These are phyloP conservation scores for Epichloe brachyelytri DNA, from an alignment of 2,329 filamentous ascomycete genomes.

Conservation along the genomic window DNA sequence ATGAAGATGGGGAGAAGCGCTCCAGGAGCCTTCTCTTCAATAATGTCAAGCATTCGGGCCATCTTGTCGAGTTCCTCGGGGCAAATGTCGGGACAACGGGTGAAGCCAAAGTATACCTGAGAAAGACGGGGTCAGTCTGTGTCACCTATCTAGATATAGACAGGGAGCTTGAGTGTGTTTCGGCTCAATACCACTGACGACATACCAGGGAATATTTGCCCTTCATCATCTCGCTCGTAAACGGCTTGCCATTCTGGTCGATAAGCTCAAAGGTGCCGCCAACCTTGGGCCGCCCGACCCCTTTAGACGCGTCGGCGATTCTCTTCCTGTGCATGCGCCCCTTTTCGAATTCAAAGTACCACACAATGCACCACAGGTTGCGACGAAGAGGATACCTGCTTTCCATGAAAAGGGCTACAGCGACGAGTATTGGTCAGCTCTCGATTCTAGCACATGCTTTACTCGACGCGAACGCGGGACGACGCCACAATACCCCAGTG, in stretches of 20 bases:
- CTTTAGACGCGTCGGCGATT: slow-evolving; percentile 84
- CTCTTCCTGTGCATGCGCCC: slow-evolving; percentile 77
- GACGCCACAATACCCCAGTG: slow-evolving; percentile 33
- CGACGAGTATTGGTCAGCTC: slow-evolving; percentile 13
- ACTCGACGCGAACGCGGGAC: not conserved
- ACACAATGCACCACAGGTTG: slow-evolving; percentile 62
- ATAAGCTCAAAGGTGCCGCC: slow-evolving; percentile 74
- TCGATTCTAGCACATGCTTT: not conserved
- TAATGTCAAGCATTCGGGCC: slow-evolving; percentile 80
- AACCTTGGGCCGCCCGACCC: slow-evolving; percentile 83
- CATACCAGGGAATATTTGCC: slow-evolving; percentile 71
- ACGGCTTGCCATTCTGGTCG: slow-evolving; percentile 67
- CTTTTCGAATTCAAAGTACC: slow-evolving; percentile 93
- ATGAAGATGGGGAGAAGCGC: slow-evolving; percentile 74
- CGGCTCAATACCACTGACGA: slow-evolving; percentile 7
- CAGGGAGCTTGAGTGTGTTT: not conserved
- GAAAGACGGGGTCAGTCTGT: not conserved
- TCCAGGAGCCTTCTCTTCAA: slow-evolving; percentile 37
- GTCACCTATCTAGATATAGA: not conserved
- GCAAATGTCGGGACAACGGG: slow-evolving; percentile 96
- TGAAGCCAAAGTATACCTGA: slow-evolving; percentile 96
- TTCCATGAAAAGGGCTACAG: slow-evolving; percentile 86
- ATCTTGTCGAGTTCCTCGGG: slow-evolving; percentile 99
- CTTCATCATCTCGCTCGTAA: slow-evolving; percentile 70
- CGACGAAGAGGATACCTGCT: slow-evolving; percentile 73